Percentiles rank a stretch among this genome's conserved stretches.
phyloP scores from a whole-genome alignment of 2,329 filamentous ascomycete genomes.

The Knufia petricola region DNA sequence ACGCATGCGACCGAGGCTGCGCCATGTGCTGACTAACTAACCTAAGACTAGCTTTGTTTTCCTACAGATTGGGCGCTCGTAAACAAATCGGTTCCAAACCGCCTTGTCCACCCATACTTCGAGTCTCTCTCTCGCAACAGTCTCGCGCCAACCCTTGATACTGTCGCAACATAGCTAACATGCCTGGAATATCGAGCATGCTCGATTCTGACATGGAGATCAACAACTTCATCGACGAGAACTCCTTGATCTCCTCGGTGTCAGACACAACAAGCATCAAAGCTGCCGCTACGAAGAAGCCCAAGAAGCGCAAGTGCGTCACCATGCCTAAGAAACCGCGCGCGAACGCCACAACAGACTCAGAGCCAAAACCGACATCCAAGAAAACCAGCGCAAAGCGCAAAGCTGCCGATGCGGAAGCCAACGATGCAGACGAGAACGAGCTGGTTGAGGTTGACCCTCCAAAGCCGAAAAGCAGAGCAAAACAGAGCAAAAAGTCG shows the following conservation, averaged over 20 bases:
- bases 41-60: too few relatives aligned
- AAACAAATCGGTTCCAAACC: too few relatives aligned
- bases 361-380: conserved; percentile 36
- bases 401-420: conserved; percentile 30
- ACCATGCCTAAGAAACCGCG: conserved; percentile 28
- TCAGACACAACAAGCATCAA: conserved; percentile 18
- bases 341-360: conserved; percentile 29
- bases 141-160: background rate
- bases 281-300: conserved; percentile 14
- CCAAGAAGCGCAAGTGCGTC: conserved; percentile 20
- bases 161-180: conserved; percentile 6
- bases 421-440: conserved; percentile 29
- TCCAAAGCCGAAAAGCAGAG: conserved; percentile 23
- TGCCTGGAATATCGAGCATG: conserved; percentile 35
- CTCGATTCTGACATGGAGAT: conserved; percentile 40
- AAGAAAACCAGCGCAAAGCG: conserved; percentile 24
- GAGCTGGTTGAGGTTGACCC: conserved; percentile 24
- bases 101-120: too few relatives aligned
- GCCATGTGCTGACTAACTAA: too few relatives aligned
- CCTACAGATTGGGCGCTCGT: background rate
- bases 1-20: background rate
- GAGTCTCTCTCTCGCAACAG: background rate
- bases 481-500: conserved; percentile 8
- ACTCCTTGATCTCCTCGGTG: conserved; percentile 23
- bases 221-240: conserved; percentile 27